phyloP scores from a whole-genome alignment of 345 rosid genomes.

The Melaleuca alternifolia region DNA sequence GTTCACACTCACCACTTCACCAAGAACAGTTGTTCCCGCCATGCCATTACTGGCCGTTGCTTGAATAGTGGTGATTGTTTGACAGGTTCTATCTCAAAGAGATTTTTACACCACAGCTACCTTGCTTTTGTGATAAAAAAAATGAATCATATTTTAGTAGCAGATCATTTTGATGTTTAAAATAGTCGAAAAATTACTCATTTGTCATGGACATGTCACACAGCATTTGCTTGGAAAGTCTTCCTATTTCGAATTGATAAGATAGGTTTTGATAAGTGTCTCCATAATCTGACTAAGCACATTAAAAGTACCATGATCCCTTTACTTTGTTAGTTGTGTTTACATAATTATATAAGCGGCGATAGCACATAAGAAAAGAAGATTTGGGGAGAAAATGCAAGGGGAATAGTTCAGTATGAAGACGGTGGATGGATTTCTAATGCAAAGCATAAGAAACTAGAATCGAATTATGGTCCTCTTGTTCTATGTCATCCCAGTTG shows the following conservation, averaged over 20 bases:
- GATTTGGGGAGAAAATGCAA: not conserved
- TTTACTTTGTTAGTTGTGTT: not conserved
- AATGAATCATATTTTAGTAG: not conserved
- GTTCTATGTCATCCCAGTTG: constrained; percentile 9
- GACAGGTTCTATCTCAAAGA: not conserved
- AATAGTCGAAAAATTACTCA: not conserved
- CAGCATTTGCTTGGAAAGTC: not conserved
- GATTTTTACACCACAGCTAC: not conserved
- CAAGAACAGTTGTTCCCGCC: constrained; percentile 25
- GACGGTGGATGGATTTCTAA: not conserved
- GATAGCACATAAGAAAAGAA: not conserved
- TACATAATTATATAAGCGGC: not conserved
- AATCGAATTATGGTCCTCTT: not conserved
- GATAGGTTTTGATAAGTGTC: not conserved
- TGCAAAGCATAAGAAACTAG: not conserved
- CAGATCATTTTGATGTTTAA: not conserved
- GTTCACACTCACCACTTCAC: constrained; percentile 32
- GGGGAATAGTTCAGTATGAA: not conserved
- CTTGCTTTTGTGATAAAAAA: not conserved
- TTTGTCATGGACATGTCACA: not conserved
- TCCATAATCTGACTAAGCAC: not conserved
- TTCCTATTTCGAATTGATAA: not conserved
- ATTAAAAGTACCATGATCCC: not conserved
- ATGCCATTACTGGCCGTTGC: not conserved
- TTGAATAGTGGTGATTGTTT: constrained; percentile 16